phyloP scores from a whole-genome alignment of 164 flowering plant genomes.

The Malania oleifera region DNA sequence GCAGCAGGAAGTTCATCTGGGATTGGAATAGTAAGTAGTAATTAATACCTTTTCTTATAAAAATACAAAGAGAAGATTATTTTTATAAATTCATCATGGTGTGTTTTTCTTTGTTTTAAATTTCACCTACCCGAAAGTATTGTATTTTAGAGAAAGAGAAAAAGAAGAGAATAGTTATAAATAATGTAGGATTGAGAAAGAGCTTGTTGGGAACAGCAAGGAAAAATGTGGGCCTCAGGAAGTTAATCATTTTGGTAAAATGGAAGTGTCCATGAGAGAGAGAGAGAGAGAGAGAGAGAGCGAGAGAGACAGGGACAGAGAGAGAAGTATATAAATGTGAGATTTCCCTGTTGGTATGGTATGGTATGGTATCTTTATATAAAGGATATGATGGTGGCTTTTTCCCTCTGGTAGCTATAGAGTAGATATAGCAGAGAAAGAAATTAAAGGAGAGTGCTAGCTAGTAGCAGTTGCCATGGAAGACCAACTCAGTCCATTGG shows the following conservation, averaged over 20 bases:
- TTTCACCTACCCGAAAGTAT: too few species aligned
- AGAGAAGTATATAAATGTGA: conserved; percentile 26
- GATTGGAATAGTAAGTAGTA: too few species aligned
- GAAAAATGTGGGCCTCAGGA: conserved; percentile 27
- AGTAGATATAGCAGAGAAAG: conserved; percentile 13
- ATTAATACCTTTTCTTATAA: too few species aligned
- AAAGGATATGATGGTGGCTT: conserved; percentile 32
- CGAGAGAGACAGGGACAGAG: conserved; percentile 3
- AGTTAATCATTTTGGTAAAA: conserved; percentile 33
- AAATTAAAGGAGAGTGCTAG: conserved; percentile 1
- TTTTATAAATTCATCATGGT: too few species aligned
- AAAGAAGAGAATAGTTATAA: conserved; percentile 2
- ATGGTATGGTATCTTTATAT: conserved; percentile 22
- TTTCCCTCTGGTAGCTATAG: conserved; percentile 18
- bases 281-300: conserved; percentile 14
- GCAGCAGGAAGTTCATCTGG: too few species aligned
- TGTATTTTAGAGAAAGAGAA: conserved; percentile 3
- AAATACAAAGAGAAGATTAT: too few species aligned
- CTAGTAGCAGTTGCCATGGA: too few species aligned
- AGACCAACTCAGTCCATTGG: conserved; percentile 70
- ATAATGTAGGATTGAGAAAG: conserved; percentile 14
- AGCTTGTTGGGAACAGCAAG: conserved; percentile 31
- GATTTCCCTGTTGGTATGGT: conserved; percentile 20
- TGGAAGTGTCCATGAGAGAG: conserved; percentile 9
- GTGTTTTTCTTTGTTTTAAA: too few species aligned